Base-by-base conservation (phyloP, 495 filamentous ascomycete genomes). In the Talaromyces nanjingensis region DNA sequence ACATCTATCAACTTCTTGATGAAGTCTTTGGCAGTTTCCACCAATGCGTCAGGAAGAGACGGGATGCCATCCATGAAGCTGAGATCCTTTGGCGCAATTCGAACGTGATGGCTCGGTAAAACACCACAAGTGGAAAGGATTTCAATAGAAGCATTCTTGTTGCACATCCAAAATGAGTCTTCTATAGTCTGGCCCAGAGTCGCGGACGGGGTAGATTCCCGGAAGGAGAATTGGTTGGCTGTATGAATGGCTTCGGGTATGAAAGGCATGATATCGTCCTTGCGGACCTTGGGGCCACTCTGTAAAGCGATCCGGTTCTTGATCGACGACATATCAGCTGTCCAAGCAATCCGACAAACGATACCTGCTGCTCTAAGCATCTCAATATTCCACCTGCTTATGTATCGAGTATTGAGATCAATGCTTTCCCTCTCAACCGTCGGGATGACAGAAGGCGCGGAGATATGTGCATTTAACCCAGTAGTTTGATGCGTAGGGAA, bases 351-450 rank as follows among this genome's bases (percentile, higher is more conserved):
- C 22, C 96, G 86, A 63, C 91, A 87, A 62, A 96, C 87, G 65
- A 98, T 91, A 63, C 96, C 96, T 25, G 93, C 91, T 16, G 91
- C 88, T 49, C 93, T 85, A 20, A 99, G 77, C 86, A 99, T 90
- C 71, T 97, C 96, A n/a, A 88, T 76, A 71, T 99, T 99, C 96
- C 96, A 99, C 33, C 86, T 90, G 49, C 90, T 88, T 22, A 99
- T 92, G 77, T 89, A 92, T 56, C 92, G 87, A 52, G 96, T 94
- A 74, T 98, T 98, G 60, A 99, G 81, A 71, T 99, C 96, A 53
- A 98, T 96, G 59, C 89, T 92, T 73, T 99, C 96, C 62, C 96
- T 86, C 77, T 99, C 96, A n/a, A 98, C 96, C 0, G 96, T 99
- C 3, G 96, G 96, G 65, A 99, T 98, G 45, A 98, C 88, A 16